Evolutionary conservation across 495 filamentous ascomycete species (phyloP), one percentile per base, ranked within the genome.

Genomic region (Cryomyces minteri): DNA sequence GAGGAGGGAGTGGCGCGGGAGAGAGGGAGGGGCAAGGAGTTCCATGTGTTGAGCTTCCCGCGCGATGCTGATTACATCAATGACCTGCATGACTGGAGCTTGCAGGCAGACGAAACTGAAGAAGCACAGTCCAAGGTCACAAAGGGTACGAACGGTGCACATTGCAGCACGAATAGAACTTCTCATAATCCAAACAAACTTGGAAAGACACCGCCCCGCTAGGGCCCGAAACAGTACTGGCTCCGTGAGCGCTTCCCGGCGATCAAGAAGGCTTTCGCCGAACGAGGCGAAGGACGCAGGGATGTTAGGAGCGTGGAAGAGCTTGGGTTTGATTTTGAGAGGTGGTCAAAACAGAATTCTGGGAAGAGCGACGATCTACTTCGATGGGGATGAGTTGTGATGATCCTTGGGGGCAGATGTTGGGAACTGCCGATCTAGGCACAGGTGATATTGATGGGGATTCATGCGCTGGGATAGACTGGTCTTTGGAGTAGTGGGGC

Each of bases 1-100:
- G 79, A 84, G 54, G 45, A 53, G 5, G 39, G 48, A 0, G 55
- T 52, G 18, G 57, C 62, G 41, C 62, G 49, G 53, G 52, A 59
- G 40, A 65, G 58, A 25, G 75, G 76, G 1, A 54, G 58, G 40
- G 72, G 68, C 4, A 70, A 62, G 45, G 39, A 44, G 6, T 87
- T 84, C 46, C 80, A 84, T 51, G 44, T 76, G 5, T 66, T 94
- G 28, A 67, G 68, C 2, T 90, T 76, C 54, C 81, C 84, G 0
- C 67, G 71, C 41, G 88, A 95, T 59, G 80, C 72, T 0, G 68
- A 79, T 7, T 92, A 92, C 47, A 73, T 94, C 55, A 87, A 93
- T 53, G 59, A 67, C 43, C 44, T 88, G 6, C 66, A 79, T 47
- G 68, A 72, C 11, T 80, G 79, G 76, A 68, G 78, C 0, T 33